A percentile compares a stretch with the other conserved stretches of the same genome.
These are phyloP conservation scores for Hypomyces perniciosus DNA, from an alignment of 2,329 filamentous ascomycete species.

Conservation along the genomic window DNA sequence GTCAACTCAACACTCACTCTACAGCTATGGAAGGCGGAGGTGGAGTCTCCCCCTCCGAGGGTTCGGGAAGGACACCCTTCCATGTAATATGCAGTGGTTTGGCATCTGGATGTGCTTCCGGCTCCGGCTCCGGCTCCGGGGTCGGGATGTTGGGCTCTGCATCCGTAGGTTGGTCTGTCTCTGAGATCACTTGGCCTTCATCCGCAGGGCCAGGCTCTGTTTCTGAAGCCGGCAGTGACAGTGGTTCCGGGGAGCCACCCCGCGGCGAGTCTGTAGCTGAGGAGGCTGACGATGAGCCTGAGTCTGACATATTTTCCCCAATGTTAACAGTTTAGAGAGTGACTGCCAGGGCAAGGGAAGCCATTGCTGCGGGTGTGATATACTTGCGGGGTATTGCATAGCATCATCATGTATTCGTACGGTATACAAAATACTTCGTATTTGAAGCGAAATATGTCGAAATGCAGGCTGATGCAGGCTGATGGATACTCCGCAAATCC, in stretches of 20 bases:
- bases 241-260: constrained; percentile 4
- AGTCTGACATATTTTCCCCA: constrained; percentile 4
- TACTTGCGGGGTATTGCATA: too few relatives aligned
- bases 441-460: too few relatives aligned
- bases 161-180: not conserved
- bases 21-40: not conserved
- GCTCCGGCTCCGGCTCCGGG: constrained; percentile 1
- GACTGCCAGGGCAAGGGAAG: too few relatives aligned
- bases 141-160: not conserved
- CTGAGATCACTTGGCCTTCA: not conserved
- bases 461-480: too few relatives aligned
- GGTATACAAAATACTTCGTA: too few relatives aligned
- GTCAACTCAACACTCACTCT: constrained; percentile 5
- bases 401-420: too few relatives aligned
- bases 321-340: not conserved
- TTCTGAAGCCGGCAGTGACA: not conserved
- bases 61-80: not conserved
- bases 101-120: constrained; percentile 2
- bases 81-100: constrained; percentile 10
- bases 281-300: constrained; percentile 9
- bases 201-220: not conserved
- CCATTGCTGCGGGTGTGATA: too few relatives aligned
- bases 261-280: constrained; percentile 2
- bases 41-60: not conserved
- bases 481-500: too few relatives aligned